Percentiles rank a stretch among this genome's conserved stretches.
These are phyloP conservation scores for Malassezia equina DNA, from an alignment of 1,284 basidiomycete species.

Conservation along the genomic window DNA sequence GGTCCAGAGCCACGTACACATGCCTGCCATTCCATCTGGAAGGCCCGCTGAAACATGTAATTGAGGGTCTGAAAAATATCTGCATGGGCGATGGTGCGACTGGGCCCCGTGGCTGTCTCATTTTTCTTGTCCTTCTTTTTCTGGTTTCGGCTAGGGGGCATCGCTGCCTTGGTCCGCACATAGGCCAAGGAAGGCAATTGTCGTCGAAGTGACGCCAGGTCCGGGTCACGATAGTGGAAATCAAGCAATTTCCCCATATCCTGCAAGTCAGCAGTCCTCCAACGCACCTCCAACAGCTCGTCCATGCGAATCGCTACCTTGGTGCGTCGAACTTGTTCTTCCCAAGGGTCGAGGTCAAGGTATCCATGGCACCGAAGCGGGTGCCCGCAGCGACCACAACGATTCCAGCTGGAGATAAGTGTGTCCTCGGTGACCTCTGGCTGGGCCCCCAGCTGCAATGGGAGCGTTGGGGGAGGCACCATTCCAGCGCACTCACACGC, in stretches of 20 bases:
- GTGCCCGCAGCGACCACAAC: slow-evolving; percentile 58
- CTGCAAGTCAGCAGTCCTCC: slow-evolving; percentile 49
- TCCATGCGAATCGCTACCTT: slow-evolving; percentile 72
- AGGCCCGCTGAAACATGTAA: slow-evolving; percentile 14
- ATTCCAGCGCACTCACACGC: slow-evolving; percentile 5
- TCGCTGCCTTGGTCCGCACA: background rate
- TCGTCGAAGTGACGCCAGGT: slow-evolving; percentile 61
- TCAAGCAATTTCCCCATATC: slow-evolving; percentile 65
- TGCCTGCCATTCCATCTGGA: background rate
- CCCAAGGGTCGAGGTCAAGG: slow-evolving; percentile 44
- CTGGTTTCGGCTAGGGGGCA: background rate
- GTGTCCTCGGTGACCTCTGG: background rate
- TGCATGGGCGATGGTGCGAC: slow-evolving; percentile 10
- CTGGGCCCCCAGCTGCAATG: background rate
- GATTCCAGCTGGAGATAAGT: background rate
- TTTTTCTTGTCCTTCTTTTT: background rate
- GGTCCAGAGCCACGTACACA: background rate
- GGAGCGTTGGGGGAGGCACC: background rate
- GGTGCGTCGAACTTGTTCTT: slow-evolving; percentile 55
- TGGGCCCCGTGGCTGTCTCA: background rate
- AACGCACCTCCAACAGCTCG: slow-evolving; percentile 66
- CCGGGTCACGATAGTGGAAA: slow-evolving; percentile 63
- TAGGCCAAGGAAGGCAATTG: slow-evolving; percentile 26
- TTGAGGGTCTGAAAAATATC: slow-evolving; percentile 21
- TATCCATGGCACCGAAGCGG: slow-evolving; percentile 61